Evolutionary conservation across 2,329 filamentous ascomycete species (phyloP), one percentile per base, ranked within the genome.

Genomic region (Daldinia eschscholtzii): DNA sequence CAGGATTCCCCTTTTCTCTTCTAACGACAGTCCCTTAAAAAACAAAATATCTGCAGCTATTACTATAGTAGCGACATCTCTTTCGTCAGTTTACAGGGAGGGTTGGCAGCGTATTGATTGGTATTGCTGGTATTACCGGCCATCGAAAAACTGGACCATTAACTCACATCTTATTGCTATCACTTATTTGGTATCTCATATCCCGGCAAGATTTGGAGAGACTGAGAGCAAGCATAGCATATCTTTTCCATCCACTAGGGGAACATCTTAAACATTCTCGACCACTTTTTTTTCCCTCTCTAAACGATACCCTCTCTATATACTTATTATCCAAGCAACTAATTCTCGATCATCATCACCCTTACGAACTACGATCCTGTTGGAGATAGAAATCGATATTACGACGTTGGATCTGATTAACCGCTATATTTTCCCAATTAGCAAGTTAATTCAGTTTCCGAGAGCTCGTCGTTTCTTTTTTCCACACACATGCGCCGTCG

Each of bases 111-210:
- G 41, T 64, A 64, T 37, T 70, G 60, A 70, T 68, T 70, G 67
- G 44, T 56, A 23, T 70, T 57, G 67, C 65, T 70, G 67, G 67
- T 66, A 53, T 63, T 62, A 23, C 62, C 61, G 60, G 62, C 56
- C 64, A 70, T 67, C 67, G 66, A 61, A 64, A 69, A 66, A 62
- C 66, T 57, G 67, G 67, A 58, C 53, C 67, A 65, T 70, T 70
- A 70, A 66, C 56, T 65, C 57, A 58, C 30, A 67, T 70, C 62
- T 64, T 69, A 71, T 67, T 69, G 64, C 60, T 48, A 52, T 64
- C 63, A 52, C 57, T 35, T 10, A 9, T 35, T 67, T 69, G 64
- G 63, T 42, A 52, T 64, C 63, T 57, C 57, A 35, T 55, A 52
- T 42, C 53, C 53, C 53, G 53, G 53, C 53, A 41, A 39, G 35